Evolutionary conservation across 2,329 filamentous ascomycete genomes (phyloP).

Genomic region (Pseudogymnoascus sp.): DNA sequence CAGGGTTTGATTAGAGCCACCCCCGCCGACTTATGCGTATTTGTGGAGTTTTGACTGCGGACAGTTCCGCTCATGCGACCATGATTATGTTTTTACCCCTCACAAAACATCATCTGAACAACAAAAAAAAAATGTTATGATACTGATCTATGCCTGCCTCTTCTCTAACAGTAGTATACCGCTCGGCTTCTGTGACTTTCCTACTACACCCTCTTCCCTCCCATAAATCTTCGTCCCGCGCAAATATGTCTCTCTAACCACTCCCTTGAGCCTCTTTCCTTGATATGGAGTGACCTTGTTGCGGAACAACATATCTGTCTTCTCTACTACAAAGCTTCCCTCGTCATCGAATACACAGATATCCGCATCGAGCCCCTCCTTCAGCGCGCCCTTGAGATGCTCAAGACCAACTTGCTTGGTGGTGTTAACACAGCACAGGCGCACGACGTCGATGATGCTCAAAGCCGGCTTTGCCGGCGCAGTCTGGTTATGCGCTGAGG

Average conservation of each 20-base stretch:
- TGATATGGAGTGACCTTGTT: slow-evolving; percentile 31
- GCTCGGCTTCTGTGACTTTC: slow-evolving; percentile 42
- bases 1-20: neutral
- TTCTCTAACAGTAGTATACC: slow-evolving; percentile 46
- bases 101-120: neutral
- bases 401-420: slow-evolving; percentile 81
- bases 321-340: slow-evolving; percentile 67
- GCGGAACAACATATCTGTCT: slow-evolving; percentile 70
- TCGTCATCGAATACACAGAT: slow-evolving; percentile 86
- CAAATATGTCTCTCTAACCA: slow-evolving; percentile 30
- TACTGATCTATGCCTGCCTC: slow-evolving; percentile 16
- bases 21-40: neutral
- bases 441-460: slow-evolving; percentile 70
- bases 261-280: slow-evolving; percentile 61
- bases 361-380: slow-evolving; percentile 79
- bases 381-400: slow-evolving; percentile 73
- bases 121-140: neutral
- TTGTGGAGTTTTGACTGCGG: neutral
- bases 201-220: slow-evolving; percentile 31
- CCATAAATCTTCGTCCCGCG: slow-evolving; percentile 28
- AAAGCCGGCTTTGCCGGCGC: slow-evolving; percentile 23
- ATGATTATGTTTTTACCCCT: neutral
- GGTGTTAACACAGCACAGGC: slow-evolving; percentile 80
- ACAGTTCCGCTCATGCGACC: slow-evolving; percentile 2
- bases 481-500: slow-evolving; percentile 38